phyloP scores from a whole-genome alignment of 257 asterid genomes.

The Jasminum sambac region DNA sequence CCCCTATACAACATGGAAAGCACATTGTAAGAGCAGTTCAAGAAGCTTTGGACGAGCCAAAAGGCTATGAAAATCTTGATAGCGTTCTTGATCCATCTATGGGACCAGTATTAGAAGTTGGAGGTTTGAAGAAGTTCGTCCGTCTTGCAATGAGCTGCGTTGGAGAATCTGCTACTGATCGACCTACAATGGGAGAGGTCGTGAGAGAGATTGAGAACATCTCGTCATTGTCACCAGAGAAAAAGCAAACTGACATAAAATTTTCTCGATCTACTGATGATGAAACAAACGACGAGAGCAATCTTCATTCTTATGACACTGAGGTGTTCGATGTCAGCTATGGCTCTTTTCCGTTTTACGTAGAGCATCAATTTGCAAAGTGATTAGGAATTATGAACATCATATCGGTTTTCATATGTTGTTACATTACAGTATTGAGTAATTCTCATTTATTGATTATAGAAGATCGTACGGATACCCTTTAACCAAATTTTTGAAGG shows the following conservation, averaged over 20 bases:
- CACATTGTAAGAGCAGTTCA: slow-evolving; percentile 70
- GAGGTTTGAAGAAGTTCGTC: slow-evolving; percentile 46
- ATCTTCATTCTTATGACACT: slow-evolving; percentile 39
- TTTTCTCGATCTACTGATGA: slow-evolving; percentile 38
- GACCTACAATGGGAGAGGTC: slow-evolving; percentile 84
- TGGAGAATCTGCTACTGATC: slow-evolving; percentile 51
- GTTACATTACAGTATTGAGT: not conserved
- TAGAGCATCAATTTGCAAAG: slow-evolving; percentile 26
- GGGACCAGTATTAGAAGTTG: slow-evolving; percentile 36
- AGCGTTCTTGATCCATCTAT: slow-evolving; percentile 54
- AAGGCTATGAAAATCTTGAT: slow-evolving; percentile 29
- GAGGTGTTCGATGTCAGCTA: slow-evolving; percentile 60
- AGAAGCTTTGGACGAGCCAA: slow-evolving; percentile 40
- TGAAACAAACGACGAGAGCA: slow-evolving; percentile 44
- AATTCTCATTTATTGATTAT: slow-evolving; percentile 5
- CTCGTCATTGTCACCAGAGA: slow-evolving; percentile 40
- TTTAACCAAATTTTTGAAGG: not conserved
- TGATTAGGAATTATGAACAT: not conserved
- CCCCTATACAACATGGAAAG: slow-evolving; percentile 77
- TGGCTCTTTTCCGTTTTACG: slow-evolving; percentile 44
- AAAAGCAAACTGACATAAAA: slow-evolving; percentile 24
- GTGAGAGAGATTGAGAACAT: slow-evolving; percentile 76
- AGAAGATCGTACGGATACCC: not conserved
- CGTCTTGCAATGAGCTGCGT: slow-evolving; percentile 78
- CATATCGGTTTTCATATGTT: not conserved